These are phyloP conservation scores for Mycena kentingensis DNA, from an alignment of 768 basidiomycete genomes.

Conservation along the genomic window DNA sequence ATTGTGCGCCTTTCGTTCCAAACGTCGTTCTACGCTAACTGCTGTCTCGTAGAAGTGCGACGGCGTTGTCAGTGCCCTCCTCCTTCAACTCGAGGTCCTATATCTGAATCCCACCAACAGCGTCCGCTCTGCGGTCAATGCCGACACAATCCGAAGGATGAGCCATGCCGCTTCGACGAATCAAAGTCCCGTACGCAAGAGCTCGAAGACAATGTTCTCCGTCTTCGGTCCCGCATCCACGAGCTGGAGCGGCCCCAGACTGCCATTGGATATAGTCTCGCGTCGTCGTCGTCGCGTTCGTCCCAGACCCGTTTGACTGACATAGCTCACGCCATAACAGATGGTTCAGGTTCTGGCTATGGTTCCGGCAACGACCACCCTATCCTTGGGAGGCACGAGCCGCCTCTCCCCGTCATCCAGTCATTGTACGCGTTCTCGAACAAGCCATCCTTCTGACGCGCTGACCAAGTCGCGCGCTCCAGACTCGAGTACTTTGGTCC, in stretches of 20 bases:
- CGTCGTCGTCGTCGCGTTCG: constrained; percentile 6
- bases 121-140: constrained; percentile 39
- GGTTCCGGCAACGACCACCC: too few relatives aligned
- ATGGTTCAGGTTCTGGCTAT: neutral
- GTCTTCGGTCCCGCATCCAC: constrained; percentile 40
- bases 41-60: too few relatives aligned
- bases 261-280: constrained; percentile 14
- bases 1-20: too few relatives aligned
- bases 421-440: constrained; percentile 2
- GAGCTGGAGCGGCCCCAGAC: constrained; percentile 30
- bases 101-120: too few relatives aligned
- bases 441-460: neutral
- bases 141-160: constrained; percentile 35
- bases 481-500: constrained; percentile 19
- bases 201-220: constrained; percentile 39
- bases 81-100: too few relatives aligned
- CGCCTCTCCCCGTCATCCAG: constrained; percentile 10
- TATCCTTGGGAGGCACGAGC: constrained; percentile 2
- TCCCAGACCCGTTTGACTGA: neutral
- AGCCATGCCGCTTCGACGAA: constrained; percentile 49
- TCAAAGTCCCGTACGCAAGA: constrained; percentile 37
- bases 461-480: neutral
- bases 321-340: neutral
- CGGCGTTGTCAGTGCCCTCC: too few relatives aligned
- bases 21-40: too few relatives aligned